A percentile compares a stretch with the other conserved stretches of the same genome.
Evolutionary conservation across 2,329 filamentous ascomycete species (phyloP).

Genomic region (Thielaviopsis cerberus): DNA sequence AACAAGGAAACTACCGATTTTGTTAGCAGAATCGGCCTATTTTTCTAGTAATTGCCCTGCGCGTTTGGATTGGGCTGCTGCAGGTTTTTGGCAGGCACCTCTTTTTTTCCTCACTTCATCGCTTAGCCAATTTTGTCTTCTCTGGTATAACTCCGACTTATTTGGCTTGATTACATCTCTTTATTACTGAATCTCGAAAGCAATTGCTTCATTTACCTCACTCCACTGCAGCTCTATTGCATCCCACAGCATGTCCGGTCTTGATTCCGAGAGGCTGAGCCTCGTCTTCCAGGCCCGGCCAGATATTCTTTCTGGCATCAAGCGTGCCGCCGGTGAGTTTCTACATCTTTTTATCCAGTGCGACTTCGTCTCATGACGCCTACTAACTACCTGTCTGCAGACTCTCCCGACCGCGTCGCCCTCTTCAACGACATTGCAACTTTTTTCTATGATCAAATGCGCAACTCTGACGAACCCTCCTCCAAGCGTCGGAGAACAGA

Average conservation of each 20-base stretch:
- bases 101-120: neutral
- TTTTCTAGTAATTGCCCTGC: neutral
- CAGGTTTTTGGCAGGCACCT: neutral
- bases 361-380: neutral
- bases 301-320: conserved; percentile 36
- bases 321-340: conserved; percentile 31
- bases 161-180: too few species aligned
- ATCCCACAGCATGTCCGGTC: conserved; percentile 22
- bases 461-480: conserved; percentile 25
- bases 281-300: conserved; percentile 36
- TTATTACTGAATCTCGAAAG: too few species aligned
- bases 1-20: neutral
- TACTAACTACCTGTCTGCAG: conserved; percentile 17
- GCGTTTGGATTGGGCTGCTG: neutral
- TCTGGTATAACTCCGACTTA: neutral
- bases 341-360: neutral
- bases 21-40: neutral
- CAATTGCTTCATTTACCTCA: neutral
- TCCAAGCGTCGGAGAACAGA: conserved; percentile 36
- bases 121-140: neutral
- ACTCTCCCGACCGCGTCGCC: conserved; percentile 29
- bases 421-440: conserved; percentile 39
- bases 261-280: conserved; percentile 32
- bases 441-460: conserved; percentile 30
- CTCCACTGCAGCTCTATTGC: neutral